Evolutionary conservation across 2,329 filamentous ascomycete species (phyloP), one percentile per base, ranked within the genome.

Genomic region (Helicocarpus griseus): DNA sequence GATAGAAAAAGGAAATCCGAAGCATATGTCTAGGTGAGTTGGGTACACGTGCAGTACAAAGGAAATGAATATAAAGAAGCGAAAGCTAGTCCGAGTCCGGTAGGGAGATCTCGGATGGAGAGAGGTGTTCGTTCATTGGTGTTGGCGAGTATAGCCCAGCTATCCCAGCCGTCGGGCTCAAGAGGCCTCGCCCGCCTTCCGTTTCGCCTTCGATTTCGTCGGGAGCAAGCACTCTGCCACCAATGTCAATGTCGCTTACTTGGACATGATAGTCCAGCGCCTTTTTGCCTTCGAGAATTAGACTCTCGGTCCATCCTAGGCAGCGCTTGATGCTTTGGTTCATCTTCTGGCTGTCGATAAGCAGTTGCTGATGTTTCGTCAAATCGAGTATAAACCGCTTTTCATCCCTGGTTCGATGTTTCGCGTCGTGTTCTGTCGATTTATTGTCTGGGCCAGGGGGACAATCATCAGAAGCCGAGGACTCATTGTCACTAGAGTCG

Each of bases 301-400:
- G 77, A 56, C 87, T 84, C 64, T 98, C 91, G 0, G 90, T 94
- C 80, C 88, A 91, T 58, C 83, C 83, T 31, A 96, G 77, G 66
- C 93, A 98, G 45, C 88, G 80, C 67, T 89, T 94, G 43, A 98
- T 78, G 65, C 87, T 95, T 66, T 94, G 87, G 64, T 96, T 97
- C 76, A 97, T 89, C 72, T 89, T 94, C 63, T 96, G 89, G 58
- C 86, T 93, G 65, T 95, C 90, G 36, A 89, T 75, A 7, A 98
- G 79, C 1, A 97, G 75, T 62, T 95, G 86, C 58, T 89, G 87
- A 65, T 98, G 93, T 64, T 90, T 91, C 3, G 83, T 79, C 0
- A 98, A 77, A 67, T 98, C 93, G 4, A 89, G 77, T 59, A 86
- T 81, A n/a, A 97, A 75, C 28, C 88, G 81, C 58, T 85, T 85